Evolutionary conservation across 352 stramenopile genomes (phyloP).

Genomic region (Peronospora farinosa): DNA sequence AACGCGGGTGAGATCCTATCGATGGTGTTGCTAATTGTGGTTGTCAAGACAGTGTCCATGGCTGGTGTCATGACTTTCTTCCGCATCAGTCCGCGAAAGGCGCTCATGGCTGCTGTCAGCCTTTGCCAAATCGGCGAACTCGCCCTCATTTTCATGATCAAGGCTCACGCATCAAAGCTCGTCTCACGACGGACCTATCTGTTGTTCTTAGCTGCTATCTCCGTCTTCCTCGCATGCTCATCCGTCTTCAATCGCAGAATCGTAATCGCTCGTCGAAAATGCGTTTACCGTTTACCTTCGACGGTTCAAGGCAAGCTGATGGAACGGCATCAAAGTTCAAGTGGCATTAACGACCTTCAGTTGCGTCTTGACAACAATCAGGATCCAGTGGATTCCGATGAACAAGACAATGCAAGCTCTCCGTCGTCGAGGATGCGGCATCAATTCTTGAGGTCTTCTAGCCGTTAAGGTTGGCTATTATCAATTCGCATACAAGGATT

Average conservation of each 20-base stretch:
- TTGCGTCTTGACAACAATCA: conserved; percentile 11
- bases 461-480: too few relatives aligned
- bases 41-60: conserved; percentile 74
- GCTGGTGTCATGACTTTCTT: conserved; percentile 79
- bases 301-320: conserved; percentile 21
- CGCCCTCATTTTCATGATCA: conserved; percentile 88
- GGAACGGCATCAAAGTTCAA: conserved; percentile 15
- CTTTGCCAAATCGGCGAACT: conserved; percentile 83
- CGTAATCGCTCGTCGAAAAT: conserved; percentile 55
- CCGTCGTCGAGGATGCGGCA: conserved; percentile 25
- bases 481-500: too few relatives aligned
- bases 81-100: conserved; percentile 61
- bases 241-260: conserved; percentile 72
- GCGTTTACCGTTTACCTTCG: conserved; percentile 48
- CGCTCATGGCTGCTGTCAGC: conserved; percentile 63
- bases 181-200: conserved; percentile 78
- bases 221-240: conserved; percentile 76
- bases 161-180: conserved; percentile 75
- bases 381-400: conserved; percentile 23
- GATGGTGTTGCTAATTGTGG: conserved; percentile 73
- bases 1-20: conserved; percentile 77
- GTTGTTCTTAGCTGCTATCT: conserved; percentile 73
- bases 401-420: conserved; percentile 25
- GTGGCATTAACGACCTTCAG: conserved; percentile 12
- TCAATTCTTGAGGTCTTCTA: too few relatives aligned